Conservation (phyloP, 306 rosid species). For the Coriaria nepalensis region DNA sequence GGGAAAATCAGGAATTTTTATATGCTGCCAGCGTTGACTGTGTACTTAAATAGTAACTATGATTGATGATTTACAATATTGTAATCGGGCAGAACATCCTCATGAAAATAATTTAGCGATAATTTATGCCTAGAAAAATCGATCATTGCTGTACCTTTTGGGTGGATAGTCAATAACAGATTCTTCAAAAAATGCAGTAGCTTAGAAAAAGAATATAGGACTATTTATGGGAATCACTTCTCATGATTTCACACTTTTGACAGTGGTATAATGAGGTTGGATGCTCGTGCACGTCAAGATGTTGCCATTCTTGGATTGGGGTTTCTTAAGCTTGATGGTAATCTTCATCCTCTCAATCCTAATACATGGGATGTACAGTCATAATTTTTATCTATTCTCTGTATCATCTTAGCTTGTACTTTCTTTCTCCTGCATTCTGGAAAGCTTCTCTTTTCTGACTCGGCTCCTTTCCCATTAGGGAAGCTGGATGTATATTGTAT, state of each 20-base stretch:
- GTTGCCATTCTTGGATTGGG: constrained; percentile 75
- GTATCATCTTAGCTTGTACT: neutral
- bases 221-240: constrained; percentile 8
- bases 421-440: neutral
- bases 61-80: neutral
- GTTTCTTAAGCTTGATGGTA: constrained; percentile 90
- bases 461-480: no score
- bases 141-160: neutral
- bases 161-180: neutral
- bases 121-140: neutral
- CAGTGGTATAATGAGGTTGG: constrained; percentile 86
- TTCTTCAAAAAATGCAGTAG: no score
- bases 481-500: no score
- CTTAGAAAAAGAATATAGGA: neutral
- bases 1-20: no score
- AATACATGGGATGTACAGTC: neutral
- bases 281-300: constrained; percentile 82
- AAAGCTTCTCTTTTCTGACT: no score
- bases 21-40: no score
- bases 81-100: neutral
- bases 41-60: neutral
- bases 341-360: constrained; percentile 7
- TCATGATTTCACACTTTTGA: constrained; percentile 19
- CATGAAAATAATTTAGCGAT: neutral
- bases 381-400: no score